Evolutionary conservation across 2,329 filamentous ascomycete species (phyloP).

Genomic region (Diaporthe batatas): DNA sequence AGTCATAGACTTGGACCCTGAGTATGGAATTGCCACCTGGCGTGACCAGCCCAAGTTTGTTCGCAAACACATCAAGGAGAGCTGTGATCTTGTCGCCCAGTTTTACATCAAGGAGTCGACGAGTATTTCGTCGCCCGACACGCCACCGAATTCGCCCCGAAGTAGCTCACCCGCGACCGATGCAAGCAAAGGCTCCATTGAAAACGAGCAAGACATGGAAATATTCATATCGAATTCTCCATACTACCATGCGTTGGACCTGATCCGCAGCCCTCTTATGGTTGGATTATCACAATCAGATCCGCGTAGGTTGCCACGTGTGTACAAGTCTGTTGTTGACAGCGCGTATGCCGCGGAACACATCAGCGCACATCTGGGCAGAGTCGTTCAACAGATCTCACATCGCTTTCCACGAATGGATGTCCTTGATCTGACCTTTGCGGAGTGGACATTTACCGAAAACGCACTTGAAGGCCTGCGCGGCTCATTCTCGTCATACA

Average conservation of each 20-base stretch:
- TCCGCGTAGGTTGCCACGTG: conserved; percentile 46
- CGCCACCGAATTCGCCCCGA: conserved; percentile 26
- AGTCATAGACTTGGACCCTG: conserved; percentile 56
- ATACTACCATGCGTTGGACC: conserved; percentile 49
- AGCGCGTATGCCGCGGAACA: conserved; percentile 49
- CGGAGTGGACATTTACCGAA: conserved; percentile 48
- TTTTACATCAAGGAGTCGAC: conserved; percentile 45
- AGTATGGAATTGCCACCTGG: conserved; percentile 52
- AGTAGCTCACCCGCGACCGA: too few species aligned
- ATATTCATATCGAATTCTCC: conserved; percentile 51
- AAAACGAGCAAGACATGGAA: conserved; percentile 49
- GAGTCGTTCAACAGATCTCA: conserved; percentile 53
- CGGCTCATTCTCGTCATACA: conserved; percentile 51
- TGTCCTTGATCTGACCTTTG: conserved; percentile 54
- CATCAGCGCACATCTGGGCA: conserved; percentile 52
- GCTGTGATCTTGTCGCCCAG: conserved; percentile 53
- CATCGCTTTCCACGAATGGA: conserved; percentile 57
- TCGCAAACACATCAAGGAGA: conserved; percentile 49
- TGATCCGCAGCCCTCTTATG: conserved; percentile 48
- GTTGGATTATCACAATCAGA: conserved; percentile 38
- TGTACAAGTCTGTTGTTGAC: conserved; percentile 47
- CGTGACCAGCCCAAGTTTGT: background rate
- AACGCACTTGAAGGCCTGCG: conserved; percentile 51
- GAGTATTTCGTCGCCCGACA: background rate
- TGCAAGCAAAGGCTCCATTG: background rate